Conservation (phyloP, 345 rosid genomes). For the Zanthoxylum bungeanum region DNA sequence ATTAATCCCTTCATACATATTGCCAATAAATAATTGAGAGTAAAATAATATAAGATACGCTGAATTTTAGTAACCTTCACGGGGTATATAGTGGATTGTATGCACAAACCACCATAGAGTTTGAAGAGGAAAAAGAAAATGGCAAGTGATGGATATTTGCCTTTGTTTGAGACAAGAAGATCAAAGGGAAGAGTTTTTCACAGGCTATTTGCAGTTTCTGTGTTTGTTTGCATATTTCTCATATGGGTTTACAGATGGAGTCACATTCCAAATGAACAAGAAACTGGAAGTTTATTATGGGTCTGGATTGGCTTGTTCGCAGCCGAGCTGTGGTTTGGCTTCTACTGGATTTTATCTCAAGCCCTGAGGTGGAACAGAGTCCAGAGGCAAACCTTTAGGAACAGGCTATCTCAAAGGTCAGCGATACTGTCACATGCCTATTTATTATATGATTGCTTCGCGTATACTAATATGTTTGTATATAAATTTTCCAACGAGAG, state of each 20-base stretch:
- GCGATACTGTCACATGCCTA: neutral
- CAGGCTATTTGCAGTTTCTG: conserved; percentile 27
- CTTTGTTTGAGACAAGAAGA: conserved; percentile 37
- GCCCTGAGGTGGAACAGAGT: conserved; percentile 42
- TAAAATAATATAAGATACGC: neutral
- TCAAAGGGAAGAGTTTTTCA: conserved; percentile 20
- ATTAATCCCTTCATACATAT: too few species aligned
- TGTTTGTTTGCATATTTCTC: conserved; percentile 27
- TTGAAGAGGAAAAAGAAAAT: neutral
- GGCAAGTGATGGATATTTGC: conserved; percentile 12
- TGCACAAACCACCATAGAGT: neutral
- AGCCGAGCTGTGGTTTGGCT: conserved; percentile 52
- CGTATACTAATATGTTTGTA: too few species aligned
- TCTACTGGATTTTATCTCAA: conserved; percentile 46
- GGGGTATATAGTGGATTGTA: neutral
- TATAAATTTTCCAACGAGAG: too few species aligned
- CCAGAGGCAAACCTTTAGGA: conserved; percentile 37
- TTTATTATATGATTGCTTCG: neutral
- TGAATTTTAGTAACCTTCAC: neutral
- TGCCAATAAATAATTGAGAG: too few species aligned
- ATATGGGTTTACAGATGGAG: conserved; percentile 33
- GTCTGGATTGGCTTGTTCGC: conserved; percentile 48
- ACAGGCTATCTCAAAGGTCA: conserved; percentile 45
- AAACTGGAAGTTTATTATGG: conserved; percentile 25
- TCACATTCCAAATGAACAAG: conserved; percentile 21